Evolutionary conservation across 2,329 filamentous ascomycete genomes (phyloP), one percentile per base, ranked within the genome.

Genomic region (Xylogone sp.): DNA sequence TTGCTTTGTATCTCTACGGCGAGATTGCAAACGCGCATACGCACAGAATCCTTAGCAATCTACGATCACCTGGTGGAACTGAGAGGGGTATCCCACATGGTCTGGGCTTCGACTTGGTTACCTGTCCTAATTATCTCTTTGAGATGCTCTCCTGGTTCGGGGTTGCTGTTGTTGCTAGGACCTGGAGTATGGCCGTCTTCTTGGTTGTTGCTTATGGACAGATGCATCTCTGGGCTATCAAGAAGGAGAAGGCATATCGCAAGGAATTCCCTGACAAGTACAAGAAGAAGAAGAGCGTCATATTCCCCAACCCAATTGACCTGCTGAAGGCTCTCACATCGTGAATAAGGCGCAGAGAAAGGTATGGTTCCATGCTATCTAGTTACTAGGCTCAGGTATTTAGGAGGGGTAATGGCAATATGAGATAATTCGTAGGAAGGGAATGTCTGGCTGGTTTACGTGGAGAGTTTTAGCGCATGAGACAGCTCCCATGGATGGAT

Each of bases 91-190:
- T 99, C 57, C 94, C 94, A 1, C 76, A 76, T 52, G 94, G 94
- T 21, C 83, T 93, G 53, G 90, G 92, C 24, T 97, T 97, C 71
- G 77, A 75, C 57, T 72, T 89, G 31, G 93, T 99, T 48, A 99
- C 94, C 12, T 96, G 92, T 74, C 94, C 94, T 42, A 99, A 99
- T 75, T 99, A 99, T 76, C 83, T 96, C 75, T 97, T 95, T 62
- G 94, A 99, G 68, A 78, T 88, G 6, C 69, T 96, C 34, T 83
- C 92, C 1, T 99, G 94, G 94, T 62, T 88, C 24, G 92, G 91
- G 21, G 78, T 97, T 50, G 86, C 88, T 60, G 67, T 96, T 43
- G 81, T 93, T 49, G 91, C 84, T 62, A 86, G 89, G 63, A 92
- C 86, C 72, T 87, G 87, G 75, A 81, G 84, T 47, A 88, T 94